Evolutionary conservation across 768 basidiomycete species (phyloP), one percentile per base, ranked within the genome.

Genomic region (Lactarius sanguifluus): DNA sequence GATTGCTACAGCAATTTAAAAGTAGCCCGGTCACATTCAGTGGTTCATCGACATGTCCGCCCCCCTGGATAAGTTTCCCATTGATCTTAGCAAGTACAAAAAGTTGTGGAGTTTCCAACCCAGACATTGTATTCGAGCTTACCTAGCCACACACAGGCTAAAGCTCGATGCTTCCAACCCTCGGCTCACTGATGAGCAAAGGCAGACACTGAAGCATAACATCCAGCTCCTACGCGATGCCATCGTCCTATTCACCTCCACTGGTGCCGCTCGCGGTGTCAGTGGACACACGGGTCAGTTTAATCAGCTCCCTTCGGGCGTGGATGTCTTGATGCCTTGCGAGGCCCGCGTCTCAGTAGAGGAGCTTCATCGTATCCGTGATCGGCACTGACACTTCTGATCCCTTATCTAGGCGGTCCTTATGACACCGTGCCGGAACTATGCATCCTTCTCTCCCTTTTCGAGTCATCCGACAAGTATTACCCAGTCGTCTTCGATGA

Each of bases 201-300:
- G 81, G 71, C 71, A 80, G 3, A 78, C 77, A 20, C 79, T 95
- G 70, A 75, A 80, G 70, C 77, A 81, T 62, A 95, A 95, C 77
- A 90, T 94, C 72, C 85, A 89, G 73, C 81, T 94, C 34, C 80
- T 93, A 67, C 88, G 93, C 60, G 93, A 94, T 85, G 87, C 83
- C 8, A 91, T 95, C 69, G 86, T 95, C 30, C 79, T 91, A 56
- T 95, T 94, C 77, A 95, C 93, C 0, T 88, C 92, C 6, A 89
- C 90, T 9, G 93, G 91, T 61, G 86, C 90, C 59, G 93, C 93
- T 4, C 82, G 93, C 52, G 93, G 93, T 58, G 90, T 92, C 52
- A 90, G 90, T 71, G 93, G 93, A 40, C 93, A 94, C 76, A 93
- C 90, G 72, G 90, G 89, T 87, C 62, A 54, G 72, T 60, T 20